These are phyloP conservation scores for Protoeuglena noctilucae DNA, from an alignment of 139 green algal species.

Conservation along the genomic window DNA sequence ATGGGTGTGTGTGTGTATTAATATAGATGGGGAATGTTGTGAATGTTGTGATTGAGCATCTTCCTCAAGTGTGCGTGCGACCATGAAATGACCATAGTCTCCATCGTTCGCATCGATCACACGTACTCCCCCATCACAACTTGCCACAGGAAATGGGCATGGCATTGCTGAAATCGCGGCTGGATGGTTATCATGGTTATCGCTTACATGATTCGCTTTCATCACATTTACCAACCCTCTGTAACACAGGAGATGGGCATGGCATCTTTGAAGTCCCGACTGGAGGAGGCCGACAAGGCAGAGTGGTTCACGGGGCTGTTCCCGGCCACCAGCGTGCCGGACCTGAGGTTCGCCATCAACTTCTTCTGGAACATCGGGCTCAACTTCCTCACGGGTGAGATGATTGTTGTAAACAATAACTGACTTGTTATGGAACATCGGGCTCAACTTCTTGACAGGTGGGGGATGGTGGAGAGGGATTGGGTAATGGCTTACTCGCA, in stretches of 20 bases:
- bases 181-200: no score
- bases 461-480: no score
- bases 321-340: slow-evolving; percentile 57
- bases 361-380: slow-evolving; percentile 99
- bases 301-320: slow-evolving; percentile 71
- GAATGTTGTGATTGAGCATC: no score
- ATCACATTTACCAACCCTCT: no score
- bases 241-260: slow-evolving; percentile 85
- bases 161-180: slow-evolving; percentile 57
- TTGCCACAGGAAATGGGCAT: slow-evolving; percentile 85
- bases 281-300: slow-evolving; percentile 51
- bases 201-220: no score
- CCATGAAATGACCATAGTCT: no score
- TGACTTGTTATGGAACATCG: slow-evolving; percentile 99
- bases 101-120: no score
- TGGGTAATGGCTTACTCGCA: slow-evolving; percentile 13
- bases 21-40: no score
- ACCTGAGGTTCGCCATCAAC: slow-evolving; percentile 98
- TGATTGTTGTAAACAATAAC: no score
- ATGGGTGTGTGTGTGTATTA: no score
- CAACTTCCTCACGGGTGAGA: slow-evolving; percentile 80
- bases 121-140: no score
- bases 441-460: slow-evolving; percentile 90
- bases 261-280: slow-evolving; percentile 56
- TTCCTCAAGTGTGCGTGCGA: not conserved